Evolutionary conservation across 768 basidiomycete genomes (phyloP).

Genomic region (Cytidiella melzeri): DNA sequence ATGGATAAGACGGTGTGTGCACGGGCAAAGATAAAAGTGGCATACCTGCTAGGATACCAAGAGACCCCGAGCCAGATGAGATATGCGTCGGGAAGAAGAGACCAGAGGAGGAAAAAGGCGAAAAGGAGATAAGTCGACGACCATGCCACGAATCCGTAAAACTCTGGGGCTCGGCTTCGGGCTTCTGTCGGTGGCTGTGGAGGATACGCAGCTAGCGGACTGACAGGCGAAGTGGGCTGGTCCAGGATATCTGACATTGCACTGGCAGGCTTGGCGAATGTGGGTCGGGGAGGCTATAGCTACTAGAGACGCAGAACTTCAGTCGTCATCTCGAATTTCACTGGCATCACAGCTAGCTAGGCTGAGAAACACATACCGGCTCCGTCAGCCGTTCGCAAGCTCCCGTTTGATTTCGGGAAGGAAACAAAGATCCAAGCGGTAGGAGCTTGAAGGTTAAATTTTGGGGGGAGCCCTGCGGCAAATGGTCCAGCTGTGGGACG

Average conservation of each 20-base stretch:
- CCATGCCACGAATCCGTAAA: slow-evolving; percentile 90
- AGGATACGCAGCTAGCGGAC: slow-evolving; percentile 39
- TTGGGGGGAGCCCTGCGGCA: not conserved
- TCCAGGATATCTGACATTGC: slow-evolving; percentile 2
- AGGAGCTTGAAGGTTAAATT: not conserved
- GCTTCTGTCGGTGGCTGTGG: slow-evolving; percentile 34
- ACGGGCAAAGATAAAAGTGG: slow-evolving; percentile 14
- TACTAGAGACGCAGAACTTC: not conserved
- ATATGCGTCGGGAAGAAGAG: slow-evolving; percentile 65
- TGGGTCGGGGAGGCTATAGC: not conserved
- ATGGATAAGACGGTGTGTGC: not conserved
- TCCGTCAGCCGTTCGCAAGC: not conserved
- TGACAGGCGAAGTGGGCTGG: slow-evolving; percentile 37
- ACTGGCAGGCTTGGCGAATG: not conserved
- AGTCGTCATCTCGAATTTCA: too few species aligned
- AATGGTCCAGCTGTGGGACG: not conserved
- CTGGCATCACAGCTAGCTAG: too few species aligned
- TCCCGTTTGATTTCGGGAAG: not conserved
- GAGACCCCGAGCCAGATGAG: slow-evolving; percentile 60
- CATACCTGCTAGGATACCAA: slow-evolving; percentile 94
- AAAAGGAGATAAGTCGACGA: slow-evolving; percentile 69
- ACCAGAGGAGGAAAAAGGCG: slow-evolving; percentile 72
- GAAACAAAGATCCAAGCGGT: not conserved
- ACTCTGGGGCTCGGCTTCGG: slow-evolving; percentile 72
- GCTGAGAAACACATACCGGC: not conserved